Evolutionary conservation across 495 filamentous ascomycete species (phyloP).

Genomic region (Talaromyces liani): DNA sequence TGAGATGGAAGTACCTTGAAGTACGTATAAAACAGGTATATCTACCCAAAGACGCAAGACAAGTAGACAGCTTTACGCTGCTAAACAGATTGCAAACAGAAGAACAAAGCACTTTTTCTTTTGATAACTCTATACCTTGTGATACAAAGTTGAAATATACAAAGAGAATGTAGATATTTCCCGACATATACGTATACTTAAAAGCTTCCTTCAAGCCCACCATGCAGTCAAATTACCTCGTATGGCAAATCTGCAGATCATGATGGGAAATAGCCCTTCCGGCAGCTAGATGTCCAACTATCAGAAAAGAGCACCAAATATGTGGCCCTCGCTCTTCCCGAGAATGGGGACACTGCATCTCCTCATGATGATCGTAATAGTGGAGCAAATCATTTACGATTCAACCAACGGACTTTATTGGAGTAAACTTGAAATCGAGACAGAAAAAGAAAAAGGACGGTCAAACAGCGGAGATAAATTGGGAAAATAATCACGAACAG

Average conservation of each 20-base stretch:
- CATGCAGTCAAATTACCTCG: not conserved
- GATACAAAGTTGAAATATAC: not conserved
- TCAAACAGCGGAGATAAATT: not conserved
- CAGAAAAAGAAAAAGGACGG: not conserved
- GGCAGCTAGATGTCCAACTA: not conserved
- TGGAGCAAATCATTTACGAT: not conserved
- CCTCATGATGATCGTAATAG: not conserved
- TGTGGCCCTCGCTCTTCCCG: not conserved
- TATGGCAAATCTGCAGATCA: not conserved
- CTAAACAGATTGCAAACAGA: not conserved
- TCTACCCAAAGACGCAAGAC: not conserved
- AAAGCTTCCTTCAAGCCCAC: not conserved
- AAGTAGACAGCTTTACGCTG: not conserved
- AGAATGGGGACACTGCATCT: slow-evolving; percentile 1
- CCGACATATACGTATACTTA: not conserved
- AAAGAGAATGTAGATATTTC: not conserved
- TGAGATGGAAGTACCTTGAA: not conserved
- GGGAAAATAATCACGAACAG: not conserved
- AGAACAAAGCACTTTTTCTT: not conserved
- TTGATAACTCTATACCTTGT: not conserved
- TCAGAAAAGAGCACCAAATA: not conserved
- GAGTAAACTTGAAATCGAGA: not conserved
- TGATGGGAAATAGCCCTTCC: not conserved
- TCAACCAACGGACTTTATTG: not conserved
- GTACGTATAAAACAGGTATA: not conserved